These are phyloP conservation scores for Penicillium chermesinum DNA, from an alignment of 495 filamentous ascomycete genomes.

Conservation along the genomic window DNA sequence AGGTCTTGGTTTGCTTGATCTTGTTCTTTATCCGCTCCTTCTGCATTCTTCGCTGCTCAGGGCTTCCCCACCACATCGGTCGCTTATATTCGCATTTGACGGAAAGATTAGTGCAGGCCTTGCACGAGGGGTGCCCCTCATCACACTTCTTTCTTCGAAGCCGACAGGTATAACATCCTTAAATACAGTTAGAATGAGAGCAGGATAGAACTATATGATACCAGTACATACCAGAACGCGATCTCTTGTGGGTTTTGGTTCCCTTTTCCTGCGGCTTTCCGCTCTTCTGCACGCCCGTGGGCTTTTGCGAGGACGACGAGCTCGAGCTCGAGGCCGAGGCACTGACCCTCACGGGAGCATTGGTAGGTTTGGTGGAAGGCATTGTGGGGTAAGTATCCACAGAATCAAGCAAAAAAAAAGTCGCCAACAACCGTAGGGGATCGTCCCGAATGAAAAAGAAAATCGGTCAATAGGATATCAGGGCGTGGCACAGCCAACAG, in stretches of 20 bases:
- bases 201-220: too few relatives aligned
- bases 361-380: slow-evolving; percentile 2
- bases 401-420: not conserved
- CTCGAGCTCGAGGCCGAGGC: not conserved
- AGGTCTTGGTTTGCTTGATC: slow-evolving; percentile 92
- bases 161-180: slow-evolving; percentile 97
- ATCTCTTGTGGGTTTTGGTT: slow-evolving; percentile 82
- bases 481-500: slow-evolving; percentile 4
- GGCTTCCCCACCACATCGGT: slow-evolving; percentile 94
- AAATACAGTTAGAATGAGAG: not conserved
- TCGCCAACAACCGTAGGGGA: not conserved
- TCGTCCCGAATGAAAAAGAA: not conserved
- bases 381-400: slow-evolving; percentile 1
- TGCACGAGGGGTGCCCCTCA: slow-evolving; percentile 80
- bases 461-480: not conserved
- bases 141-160: slow-evolving; percentile 97
- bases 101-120: slow-evolving; percentile 81
- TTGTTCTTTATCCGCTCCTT: slow-evolving; percentile 96
- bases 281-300: slow-evolving; percentile 43
- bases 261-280: slow-evolving; percentile 27
- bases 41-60: slow-evolving; percentile 73
- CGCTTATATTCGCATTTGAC: slow-evolving; percentile 92
- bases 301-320: not conserved
- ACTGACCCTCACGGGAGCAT: not conserved
- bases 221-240: slow-evolving; percentile 87